These are phyloP conservation scores for Coemansia sp. DNA, from an alignment of 192 early-diverging fungal genomes.

Conservation along the genomic window DNA sequence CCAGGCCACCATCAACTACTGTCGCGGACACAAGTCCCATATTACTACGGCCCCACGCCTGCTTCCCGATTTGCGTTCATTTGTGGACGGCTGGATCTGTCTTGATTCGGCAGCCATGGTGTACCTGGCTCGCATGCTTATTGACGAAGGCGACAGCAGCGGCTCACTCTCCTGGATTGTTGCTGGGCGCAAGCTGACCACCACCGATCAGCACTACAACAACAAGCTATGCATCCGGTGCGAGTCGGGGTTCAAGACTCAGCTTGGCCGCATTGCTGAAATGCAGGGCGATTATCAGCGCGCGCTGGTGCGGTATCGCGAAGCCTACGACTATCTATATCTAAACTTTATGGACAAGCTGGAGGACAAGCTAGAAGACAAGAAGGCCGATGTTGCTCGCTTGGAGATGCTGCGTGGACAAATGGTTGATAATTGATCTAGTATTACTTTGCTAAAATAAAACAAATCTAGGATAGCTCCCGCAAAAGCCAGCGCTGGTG, in stretches of 20 bases:
- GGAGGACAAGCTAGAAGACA: not conserved
- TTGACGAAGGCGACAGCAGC: slow-evolving; percentile 18
- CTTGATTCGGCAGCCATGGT: slow-evolving; percentile 40
- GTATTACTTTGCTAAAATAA: not conserved
- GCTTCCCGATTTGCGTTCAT: slow-evolving; percentile 24
- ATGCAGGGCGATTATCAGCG: slow-evolving; percentile 21
- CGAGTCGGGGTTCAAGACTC: slow-evolving; percentile 22
- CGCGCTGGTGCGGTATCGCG: slow-evolving; percentile 40
- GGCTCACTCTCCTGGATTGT: slow-evolving; percentile 36
- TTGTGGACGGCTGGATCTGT: slow-evolving; percentile 42
- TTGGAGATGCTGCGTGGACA: not conserved
- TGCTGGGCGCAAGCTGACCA: slow-evolving; percentile 22
- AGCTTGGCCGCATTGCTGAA: slow-evolving; percentile 46
- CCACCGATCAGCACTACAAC: slow-evolving; percentile 2
- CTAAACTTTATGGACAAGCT: slow-evolving; percentile 11
- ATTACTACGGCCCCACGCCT: slow-evolving; percentile 27
- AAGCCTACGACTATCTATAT: slow-evolving; percentile 33
- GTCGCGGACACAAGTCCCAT: slow-evolving; percentile 40
- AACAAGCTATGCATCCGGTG: slow-evolving; percentile 41
- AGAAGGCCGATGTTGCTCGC: not conserved
- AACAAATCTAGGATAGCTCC: slow-evolving; percentile 9
- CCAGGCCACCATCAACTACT: slow-evolving; percentile 22
- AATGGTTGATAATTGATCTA: not conserved
- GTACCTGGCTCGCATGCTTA: slow-evolving; percentile 32
- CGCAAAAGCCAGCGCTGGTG: slow-evolving; percentile 27